These are phyloP conservation scores for Corylus heterophylla DNA, from an alignment of 306 rosid species.

Conservation along the genomic window DNA sequence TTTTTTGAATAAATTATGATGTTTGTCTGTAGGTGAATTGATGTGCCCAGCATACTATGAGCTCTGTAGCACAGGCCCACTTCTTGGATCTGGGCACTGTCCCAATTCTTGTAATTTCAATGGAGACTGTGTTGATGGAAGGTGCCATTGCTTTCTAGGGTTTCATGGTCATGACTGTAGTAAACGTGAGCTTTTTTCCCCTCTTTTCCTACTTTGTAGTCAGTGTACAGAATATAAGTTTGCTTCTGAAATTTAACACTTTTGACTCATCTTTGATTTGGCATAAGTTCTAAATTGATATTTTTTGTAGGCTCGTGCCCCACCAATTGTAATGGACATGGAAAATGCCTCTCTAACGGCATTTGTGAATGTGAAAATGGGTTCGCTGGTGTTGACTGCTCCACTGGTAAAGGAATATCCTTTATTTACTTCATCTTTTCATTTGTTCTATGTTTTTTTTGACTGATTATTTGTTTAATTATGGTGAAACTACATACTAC, in stretches of 20 bases:
- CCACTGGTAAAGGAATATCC: slow-evolving; percentile 60
- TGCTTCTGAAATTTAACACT: neutral
- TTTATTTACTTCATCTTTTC: neutral
- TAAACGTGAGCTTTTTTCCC: slow-evolving; percentile 61
- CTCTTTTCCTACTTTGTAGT: slow-evolving; percentile 8
- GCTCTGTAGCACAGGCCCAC: slow-evolving; percentile 61
- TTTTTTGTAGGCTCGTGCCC: slow-evolving; percentile 72
- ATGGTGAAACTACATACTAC: neutral
- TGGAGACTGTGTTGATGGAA: slow-evolving; percentile 94
- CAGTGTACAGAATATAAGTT: slow-evolving; percentile 3
- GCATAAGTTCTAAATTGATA: slow-evolving; percentile 8
- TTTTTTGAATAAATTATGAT: slow-evolving; percentile 9
- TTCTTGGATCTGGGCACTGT: slow-evolving; percentile 64
- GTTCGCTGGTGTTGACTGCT: slow-evolving; percentile 86
- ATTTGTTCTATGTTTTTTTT: neutral
- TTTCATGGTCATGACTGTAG: slow-evolving; percentile 81
- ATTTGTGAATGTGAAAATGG: slow-evolving; percentile 82
- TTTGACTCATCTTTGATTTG: slow-evolving; percentile 13
- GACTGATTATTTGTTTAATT: neutral
- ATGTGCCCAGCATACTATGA: slow-evolving; percentile 85
- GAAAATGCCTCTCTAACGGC: slow-evolving; percentile 82
- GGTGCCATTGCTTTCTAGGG: slow-evolving; percentile 82
- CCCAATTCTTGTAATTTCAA: slow-evolving; percentile 73
- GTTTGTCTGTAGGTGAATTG: slow-evolving; percentile 61
- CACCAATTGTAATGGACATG: slow-evolving; percentile 63